Conservation (phyloP, 2,329 filamentous ascomycete genomes). For the Calonectria pseudoturangicola region DNA sequence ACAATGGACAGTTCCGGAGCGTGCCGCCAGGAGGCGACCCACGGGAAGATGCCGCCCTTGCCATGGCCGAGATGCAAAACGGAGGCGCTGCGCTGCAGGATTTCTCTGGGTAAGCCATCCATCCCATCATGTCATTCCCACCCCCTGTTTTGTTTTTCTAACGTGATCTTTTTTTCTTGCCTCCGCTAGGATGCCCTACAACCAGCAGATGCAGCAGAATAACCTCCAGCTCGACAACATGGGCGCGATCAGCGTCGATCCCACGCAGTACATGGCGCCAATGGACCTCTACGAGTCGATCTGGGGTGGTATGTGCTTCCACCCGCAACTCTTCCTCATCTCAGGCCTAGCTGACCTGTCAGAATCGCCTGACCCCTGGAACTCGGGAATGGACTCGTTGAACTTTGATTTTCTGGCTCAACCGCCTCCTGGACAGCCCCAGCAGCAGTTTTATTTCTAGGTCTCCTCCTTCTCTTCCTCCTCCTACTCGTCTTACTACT, state of each 20-base stretch:
- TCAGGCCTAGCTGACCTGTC: conserved; percentile 42
- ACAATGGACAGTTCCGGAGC: conserved; percentile 54
- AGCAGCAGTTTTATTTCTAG: conserved; percentile 76
- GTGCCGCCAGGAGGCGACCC: conserved; percentile 65
- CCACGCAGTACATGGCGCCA: conserved; percentile 76
- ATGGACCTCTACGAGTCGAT: conserved; percentile 82
- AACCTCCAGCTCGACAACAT: conserved; percentile 66
- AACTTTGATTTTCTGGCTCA: conserved; percentile 78
- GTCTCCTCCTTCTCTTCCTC: neutral
- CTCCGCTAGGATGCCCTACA: conserved; percentile 59
- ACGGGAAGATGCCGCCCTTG: conserved; percentile 77
- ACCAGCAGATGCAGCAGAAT: conserved; percentile 60
- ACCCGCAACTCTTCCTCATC: conserved; percentile 26
- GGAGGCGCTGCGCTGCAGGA: conserved; percentile 68
- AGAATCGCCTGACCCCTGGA: conserved; percentile 78
- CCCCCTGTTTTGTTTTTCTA: conserved; percentile 36
- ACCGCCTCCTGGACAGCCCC: conserved; percentile 74
- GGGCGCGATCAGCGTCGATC: conserved; percentile 71
- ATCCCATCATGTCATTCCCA: neutral
- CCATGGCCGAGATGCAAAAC: conserved; percentile 80
- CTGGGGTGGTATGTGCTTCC: conserved; percentile 75
- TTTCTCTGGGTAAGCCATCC: conserved; percentile 62
- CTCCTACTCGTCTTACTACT: too few species aligned
- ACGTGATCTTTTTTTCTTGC: conserved; percentile 29
- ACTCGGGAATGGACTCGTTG: conserved; percentile 72